Percentiles rank a stretch among this genome's conserved stretches.
Conservation (phyloP, 1,139 yeast species). For the Sugiyamaella paludigena region DNA sequence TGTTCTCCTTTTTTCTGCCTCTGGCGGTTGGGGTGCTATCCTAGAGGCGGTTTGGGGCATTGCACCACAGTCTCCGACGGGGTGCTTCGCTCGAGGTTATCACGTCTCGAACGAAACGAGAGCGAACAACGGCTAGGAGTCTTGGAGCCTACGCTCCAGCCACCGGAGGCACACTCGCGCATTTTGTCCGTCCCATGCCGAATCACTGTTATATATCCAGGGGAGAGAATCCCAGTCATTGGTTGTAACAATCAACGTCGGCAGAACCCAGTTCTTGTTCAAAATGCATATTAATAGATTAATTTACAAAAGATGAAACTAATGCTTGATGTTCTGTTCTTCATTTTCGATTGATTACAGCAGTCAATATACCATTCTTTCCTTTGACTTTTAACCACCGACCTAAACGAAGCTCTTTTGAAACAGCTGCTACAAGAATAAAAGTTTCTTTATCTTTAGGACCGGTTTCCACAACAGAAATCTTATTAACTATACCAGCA, state of each 20-base stretch:
- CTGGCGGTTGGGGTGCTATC: constrained; percentile 5
- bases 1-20: background rate
- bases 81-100: constrained; percentile 6
- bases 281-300: constrained; percentile 6
- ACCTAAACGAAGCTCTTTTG: constrained; percentile 85
- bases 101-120: too few relatives aligned
- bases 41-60: too few relatives aligned
- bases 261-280: too few relatives aligned
- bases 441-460: constrained; percentile 48
- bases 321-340: too few relatives aligned
- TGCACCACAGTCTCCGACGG: too few relatives aligned
- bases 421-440: constrained; percentile 61
- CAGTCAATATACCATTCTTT: constrained; percentile 29
- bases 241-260: too few relatives aligned
- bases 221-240: too few relatives aligned
- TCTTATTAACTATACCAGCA: constrained; percentile 69
- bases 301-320: constrained; percentile 11
- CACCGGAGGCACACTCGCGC: constrained; percentile 8
- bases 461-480: constrained; percentile 62
- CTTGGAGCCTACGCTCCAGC: constrained; percentile 3
- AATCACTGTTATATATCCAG: too few relatives aligned
- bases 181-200: too few relatives aligned
- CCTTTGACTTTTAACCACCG: constrained; percentile 57
- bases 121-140: too few relatives aligned
- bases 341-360: constrained; percentile 4